A percentile compares a stretch with the other conserved stretches of the same genome.
Conservation (phyloP, 345 rosid genomes). For the Microthlaspi erraticum region DNA sequence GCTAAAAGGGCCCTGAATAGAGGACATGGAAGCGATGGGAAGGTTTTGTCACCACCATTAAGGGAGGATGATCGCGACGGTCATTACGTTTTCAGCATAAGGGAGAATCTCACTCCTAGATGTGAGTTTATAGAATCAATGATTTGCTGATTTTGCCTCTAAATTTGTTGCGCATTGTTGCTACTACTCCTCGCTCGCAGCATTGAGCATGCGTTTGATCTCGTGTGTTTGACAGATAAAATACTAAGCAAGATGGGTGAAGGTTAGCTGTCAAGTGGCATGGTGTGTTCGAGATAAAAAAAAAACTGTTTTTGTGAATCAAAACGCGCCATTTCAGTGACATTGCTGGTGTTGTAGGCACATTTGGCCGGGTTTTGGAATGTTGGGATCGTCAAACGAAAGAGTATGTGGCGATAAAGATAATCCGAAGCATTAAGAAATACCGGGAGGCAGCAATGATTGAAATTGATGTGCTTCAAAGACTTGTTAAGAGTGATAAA, state of each 20-base stretch:
- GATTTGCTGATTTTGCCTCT: background rate
- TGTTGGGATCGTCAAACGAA: constrained; percentile 77
- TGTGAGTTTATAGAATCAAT: constrained; percentile 56
- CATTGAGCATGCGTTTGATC: background rate
- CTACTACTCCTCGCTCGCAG: background rate
- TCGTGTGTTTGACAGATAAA: constrained; percentile 53
- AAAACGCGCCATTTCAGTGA: constrained; percentile 66
- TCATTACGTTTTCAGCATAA: constrained; percentile 64
- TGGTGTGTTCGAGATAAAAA: constrained; percentile 57
- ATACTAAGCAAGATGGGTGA: constrained; percentile 85
- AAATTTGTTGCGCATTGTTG: background rate
- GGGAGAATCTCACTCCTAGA: constrained; percentile 81
- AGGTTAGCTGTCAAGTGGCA: constrained; percentile 75
- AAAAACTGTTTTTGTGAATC: constrained; percentile 56
- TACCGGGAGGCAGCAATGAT: constrained; percentile 80
- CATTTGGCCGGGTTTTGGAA: constrained; percentile 87
- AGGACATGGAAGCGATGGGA: constrained; percentile 46
- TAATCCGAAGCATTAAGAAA: constrained; percentile 65
- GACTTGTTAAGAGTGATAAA: constrained; percentile 57
- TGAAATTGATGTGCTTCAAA: constrained; percentile 73
- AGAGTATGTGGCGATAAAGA: constrained; percentile 73
- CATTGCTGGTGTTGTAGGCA: constrained; percentile 82
- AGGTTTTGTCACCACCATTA: constrained; percentile 57
- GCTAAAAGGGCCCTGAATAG: constrained; percentile 48
- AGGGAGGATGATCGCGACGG: constrained; percentile 77